Conservation (phyloP, 2,329 filamentous ascomycete genomes). For the Colletotrichum lindemuthianum region DNA sequence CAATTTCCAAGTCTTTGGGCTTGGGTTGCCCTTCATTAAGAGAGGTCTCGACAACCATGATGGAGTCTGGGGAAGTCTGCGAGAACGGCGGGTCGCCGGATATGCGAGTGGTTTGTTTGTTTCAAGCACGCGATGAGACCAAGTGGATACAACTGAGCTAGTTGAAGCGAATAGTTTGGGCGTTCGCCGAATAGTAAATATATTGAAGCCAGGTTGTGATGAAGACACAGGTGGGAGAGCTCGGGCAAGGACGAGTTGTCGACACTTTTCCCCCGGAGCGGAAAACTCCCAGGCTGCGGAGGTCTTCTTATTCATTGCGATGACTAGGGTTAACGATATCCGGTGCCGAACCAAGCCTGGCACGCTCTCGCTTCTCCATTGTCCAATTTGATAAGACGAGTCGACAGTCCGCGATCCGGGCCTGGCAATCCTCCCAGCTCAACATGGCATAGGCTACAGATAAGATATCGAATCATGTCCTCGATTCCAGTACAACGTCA, state of each 20-base stretch:
- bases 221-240: background rate
- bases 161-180: background rate
- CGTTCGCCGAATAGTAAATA: background rate
- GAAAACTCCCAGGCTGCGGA: conserved; percentile 6
- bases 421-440: background rate
- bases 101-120: background rate
- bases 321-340: conserved; percentile 8
- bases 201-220: background rate
- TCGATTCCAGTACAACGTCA: background rate
- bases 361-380: background rate
- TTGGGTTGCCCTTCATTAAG: conserved; percentile 12
- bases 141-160: conserved; percentile 3
- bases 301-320: conserved; percentile 16
- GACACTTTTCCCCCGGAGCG: conserved; percentile 8
- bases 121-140: conserved; percentile 4
- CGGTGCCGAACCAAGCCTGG: background rate
- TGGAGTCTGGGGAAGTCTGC: conserved; percentile 19
- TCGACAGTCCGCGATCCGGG: conserved; percentile 1
- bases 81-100: conserved; percentile 3
- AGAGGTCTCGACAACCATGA: conserved; percentile 22
- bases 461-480: conserved; percentile 20
- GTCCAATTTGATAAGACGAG: background rate
- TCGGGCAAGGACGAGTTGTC: conserved; percentile 16
- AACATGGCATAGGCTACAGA: conserved; percentile 17
- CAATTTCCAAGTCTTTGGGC: conserved; percentile 25